Evolutionary conservation across 2,329 filamentous ascomycete species (phyloP).

Genomic region (Lasiodiplodia sp.): DNA sequence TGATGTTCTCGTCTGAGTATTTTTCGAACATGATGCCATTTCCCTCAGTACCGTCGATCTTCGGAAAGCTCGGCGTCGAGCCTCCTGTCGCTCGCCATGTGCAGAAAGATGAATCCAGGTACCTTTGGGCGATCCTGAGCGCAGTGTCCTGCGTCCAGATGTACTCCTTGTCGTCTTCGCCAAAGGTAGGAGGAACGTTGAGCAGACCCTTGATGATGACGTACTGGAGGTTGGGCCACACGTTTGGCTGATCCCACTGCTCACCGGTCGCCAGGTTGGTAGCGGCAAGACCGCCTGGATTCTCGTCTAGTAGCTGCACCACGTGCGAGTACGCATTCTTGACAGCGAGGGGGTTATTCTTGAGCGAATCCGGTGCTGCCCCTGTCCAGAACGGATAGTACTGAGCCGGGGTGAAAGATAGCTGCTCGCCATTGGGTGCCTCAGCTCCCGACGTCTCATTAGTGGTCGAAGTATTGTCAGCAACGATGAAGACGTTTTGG

Average conservation of each 20-base stretch:
- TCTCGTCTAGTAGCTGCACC: constrained; percentile 58
- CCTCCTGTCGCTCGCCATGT: constrained; percentile 74
- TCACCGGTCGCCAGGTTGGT: constrained; percentile 68
- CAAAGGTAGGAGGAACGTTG: constrained; percentile 65
- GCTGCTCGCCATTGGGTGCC: constrained; percentile 63
- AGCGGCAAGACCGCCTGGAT: constrained; percentile 66
- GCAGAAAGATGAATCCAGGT: constrained; percentile 72
- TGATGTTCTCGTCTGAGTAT: constrained; percentile 67
- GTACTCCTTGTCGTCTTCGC: constrained; percentile 62
- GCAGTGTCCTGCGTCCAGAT: constrained; percentile 63
- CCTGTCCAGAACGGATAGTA: constrained; percentile 76
- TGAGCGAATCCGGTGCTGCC: constrained; percentile 65
- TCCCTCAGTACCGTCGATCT: constrained; percentile 57
- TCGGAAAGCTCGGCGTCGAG: constrained; percentile 61
- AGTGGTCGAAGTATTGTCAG: constrained; percentile 56
- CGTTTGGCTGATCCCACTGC: constrained; percentile 75
- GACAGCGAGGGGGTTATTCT: constrained; percentile 66
- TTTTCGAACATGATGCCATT: constrained; percentile 75
- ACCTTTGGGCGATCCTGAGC: constrained; percentile 67
- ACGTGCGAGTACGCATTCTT: constrained; percentile 63
- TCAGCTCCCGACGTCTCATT: constrained; percentile 50
- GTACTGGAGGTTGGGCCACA: constrained; percentile 73
- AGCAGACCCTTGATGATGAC: constrained; percentile 68
- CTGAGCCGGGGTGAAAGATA: constrained; percentile 66
- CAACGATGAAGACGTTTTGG: constrained; percentile 63